phyloP scores from a whole-genome alignment of 148 eudicot species.

The Rhododendron vialii region DNA sequence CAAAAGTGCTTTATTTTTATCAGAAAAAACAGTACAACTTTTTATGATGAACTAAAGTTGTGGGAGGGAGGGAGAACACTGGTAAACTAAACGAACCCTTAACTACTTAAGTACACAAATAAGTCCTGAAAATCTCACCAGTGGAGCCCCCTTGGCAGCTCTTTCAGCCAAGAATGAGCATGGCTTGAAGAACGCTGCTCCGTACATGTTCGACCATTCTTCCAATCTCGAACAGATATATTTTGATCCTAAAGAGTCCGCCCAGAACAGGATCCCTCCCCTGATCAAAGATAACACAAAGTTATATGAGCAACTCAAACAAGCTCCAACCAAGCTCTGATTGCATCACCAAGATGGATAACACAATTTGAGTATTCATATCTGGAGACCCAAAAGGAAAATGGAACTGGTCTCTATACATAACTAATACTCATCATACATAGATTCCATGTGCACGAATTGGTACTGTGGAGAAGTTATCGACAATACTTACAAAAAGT shows the following conservation, averaged over 20 bases:
- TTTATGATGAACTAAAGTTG: background rate
- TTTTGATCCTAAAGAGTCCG: slow-evolving; percentile 79
- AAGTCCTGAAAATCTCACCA: slow-evolving; percentile 46
- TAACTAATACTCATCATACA: background rate
- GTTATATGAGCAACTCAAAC: background rate
- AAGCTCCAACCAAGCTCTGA: background rate
- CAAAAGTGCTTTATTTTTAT: too few species aligned
- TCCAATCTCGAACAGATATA: slow-evolving; percentile 71
- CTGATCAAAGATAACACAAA: slow-evolving; percentile 26
- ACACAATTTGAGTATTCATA: background rate
- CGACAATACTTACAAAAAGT: background rate
- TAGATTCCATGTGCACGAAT: background rate
- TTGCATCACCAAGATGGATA: background rate
- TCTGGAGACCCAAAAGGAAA: background rate
- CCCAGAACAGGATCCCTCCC: slow-evolving; percentile 94
- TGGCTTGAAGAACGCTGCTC: slow-evolving; percentile 78
- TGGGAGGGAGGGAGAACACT: background rate
- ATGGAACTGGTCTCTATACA: background rate
- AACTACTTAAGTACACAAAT: background rate
- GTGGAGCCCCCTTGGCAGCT: slow-evolving; percentile 69
- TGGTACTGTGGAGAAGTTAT: background rate
- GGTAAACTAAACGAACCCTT: background rate
- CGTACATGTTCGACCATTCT: slow-evolving; percentile 77
- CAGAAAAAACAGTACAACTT: background rate
- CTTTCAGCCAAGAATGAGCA: slow-evolving; percentile 81